Percentiles rank a stretch among this genome's conserved stretches.
phyloP scores from a whole-genome alignment of 2,329 filamentous ascomycete species.

The Amylocarpus encephaloides region DNA sequence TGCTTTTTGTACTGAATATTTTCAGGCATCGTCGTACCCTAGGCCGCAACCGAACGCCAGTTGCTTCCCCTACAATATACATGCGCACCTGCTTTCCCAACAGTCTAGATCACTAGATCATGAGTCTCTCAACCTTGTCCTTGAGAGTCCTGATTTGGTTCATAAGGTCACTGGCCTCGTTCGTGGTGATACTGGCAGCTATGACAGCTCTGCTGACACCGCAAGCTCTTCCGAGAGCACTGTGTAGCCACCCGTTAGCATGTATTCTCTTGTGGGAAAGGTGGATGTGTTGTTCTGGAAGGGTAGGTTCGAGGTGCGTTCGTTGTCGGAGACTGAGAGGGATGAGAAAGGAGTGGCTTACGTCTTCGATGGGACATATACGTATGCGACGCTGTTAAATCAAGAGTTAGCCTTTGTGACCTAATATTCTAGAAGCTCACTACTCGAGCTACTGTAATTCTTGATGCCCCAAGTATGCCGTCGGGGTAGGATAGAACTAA shows the following conservation, averaged over 20 bases:
- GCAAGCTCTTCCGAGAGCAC: conserved; percentile 75
- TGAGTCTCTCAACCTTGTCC: conserved; percentile 92
- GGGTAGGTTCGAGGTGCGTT: background rate
- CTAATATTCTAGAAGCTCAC: background rate
- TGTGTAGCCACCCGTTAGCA: background rate
- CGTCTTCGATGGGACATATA: conserved; percentile 72
- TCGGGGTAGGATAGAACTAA: background rate
- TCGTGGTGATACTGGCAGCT: conserved; percentile 80
- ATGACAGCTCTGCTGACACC: conserved; percentile 88
- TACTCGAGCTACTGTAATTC: conserved; percentile 27
- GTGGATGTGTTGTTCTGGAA: background rate
- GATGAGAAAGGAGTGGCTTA: background rate
- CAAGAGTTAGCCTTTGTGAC: conserved; percentile 26
- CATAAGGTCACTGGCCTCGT: conserved; percentile 82
- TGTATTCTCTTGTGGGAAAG: background rate
- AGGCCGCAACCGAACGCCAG: conserved; percentile 16
- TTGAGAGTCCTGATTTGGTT: conserved; percentile 82
- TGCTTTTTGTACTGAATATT: too few relatives aligned
- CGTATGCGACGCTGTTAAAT: conserved; percentile 58
- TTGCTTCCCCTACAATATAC: conserved; percentile 6
- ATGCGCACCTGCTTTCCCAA: background rate
- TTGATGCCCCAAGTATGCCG: too few relatives aligned
- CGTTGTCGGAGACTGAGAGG: background rate
- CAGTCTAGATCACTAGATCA: conserved; percentile 85
- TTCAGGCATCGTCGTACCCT: background rate